Evolutionary conservation across 202 grass and related monocot genomes (phyloP).

Genomic region (Saccharum hybrid): DNA sequence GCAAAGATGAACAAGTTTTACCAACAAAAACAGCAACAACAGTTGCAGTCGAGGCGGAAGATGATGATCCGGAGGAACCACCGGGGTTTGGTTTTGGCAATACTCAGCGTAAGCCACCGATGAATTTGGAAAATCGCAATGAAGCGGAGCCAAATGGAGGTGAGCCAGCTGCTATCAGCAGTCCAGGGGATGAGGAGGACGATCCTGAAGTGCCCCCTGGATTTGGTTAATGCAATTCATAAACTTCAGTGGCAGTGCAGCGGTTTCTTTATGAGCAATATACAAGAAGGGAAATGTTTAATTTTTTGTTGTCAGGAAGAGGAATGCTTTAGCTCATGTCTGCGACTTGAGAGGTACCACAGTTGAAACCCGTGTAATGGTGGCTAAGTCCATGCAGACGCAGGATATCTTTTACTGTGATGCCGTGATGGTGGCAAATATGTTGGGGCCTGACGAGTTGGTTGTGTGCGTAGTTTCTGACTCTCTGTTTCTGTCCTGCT

Average conservation of each 20-base stretch:
- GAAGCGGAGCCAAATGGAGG: constrained; percentile 39
- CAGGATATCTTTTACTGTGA: not conserved
- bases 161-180: constrained; percentile 27
- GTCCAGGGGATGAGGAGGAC: constrained; percentile 43
- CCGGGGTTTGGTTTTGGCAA: constrained; percentile 75
- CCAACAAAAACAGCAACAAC: constrained; percentile 33
- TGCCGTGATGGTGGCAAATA: constrained; percentile 15
- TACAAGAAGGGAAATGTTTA: not conserved
- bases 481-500: not conserved
- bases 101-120: constrained; percentile 32
- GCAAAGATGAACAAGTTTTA: constrained; percentile 48
- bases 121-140: constrained; percentile 33
- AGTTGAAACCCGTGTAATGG: not conserved
- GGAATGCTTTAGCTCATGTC: constrained; percentile 12
- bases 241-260: not conserved
- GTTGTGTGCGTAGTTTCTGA: not conserved
- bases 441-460: not conserved
- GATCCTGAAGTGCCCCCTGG: constrained; percentile 68
- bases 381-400: constrained; percentile 3
- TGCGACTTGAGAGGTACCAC: not conserved
- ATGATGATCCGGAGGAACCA: constrained; percentile 70
- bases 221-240: constrained; percentile 55
- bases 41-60: constrained; percentile 46
- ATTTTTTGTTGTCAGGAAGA: not conserved
- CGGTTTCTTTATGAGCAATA: constrained; percentile 15